Evolutionary conservation across 495 filamentous ascomycete genomes (phyloP).

Genomic region (Penicillium taxi): DNA sequence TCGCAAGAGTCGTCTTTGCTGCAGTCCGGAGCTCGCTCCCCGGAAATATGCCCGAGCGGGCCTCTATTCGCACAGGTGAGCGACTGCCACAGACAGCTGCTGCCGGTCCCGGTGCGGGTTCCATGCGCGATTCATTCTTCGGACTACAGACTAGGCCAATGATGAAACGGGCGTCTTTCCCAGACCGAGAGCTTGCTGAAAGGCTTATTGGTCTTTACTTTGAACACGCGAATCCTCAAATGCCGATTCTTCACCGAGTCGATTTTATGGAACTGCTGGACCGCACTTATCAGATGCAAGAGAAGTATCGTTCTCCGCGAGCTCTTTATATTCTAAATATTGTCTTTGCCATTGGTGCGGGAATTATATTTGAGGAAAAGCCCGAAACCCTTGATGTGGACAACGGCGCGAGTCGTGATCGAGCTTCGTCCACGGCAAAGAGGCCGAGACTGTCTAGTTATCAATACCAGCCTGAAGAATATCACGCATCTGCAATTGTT

Average conservation of each 20-base stretch:
- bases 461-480: slow-evolving; percentile 87
- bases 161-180: slow-evolving; percentile 79
- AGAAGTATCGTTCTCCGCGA: slow-evolving; percentile 62
- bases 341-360: slow-evolving; percentile 94
- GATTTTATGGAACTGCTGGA: slow-evolving; percentile 85
- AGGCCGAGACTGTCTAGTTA: slow-evolving; percentile 45
- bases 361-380: slow-evolving; percentile 75
- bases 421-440: slow-evolving; percentile 38
- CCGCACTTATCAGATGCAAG: slow-evolving; percentile 61
- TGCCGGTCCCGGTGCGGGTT: slow-evolving; percentile 50
- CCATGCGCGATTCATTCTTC: slow-evolving; percentile 92
- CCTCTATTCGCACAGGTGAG: slow-evolving; percentile 42
- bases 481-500: slow-evolving; percentile 88
- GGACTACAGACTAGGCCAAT: slow-evolving; percentile 83
- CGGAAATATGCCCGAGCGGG: slow-evolving; percentile 50
- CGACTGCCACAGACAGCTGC: slow-evolving; percentile 36
- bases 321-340: slow-evolving; percentile 93
- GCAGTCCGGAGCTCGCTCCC: slow-evolving; percentile 80
- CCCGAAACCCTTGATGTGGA: slow-evolving; percentile 35
- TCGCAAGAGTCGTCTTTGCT: slow-evolving; percentile 89
- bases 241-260: slow-evolving; percentile 78
- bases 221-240: slow-evolving; percentile 90
- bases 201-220: slow-evolving; percentile 79
- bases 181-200: slow-evolving; percentile 61
- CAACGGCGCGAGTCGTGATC: slow-evolving; percentile 21